Conservation (phyloP, 768 basidiomycete species). For the Macrocybe gigantea region DNA sequence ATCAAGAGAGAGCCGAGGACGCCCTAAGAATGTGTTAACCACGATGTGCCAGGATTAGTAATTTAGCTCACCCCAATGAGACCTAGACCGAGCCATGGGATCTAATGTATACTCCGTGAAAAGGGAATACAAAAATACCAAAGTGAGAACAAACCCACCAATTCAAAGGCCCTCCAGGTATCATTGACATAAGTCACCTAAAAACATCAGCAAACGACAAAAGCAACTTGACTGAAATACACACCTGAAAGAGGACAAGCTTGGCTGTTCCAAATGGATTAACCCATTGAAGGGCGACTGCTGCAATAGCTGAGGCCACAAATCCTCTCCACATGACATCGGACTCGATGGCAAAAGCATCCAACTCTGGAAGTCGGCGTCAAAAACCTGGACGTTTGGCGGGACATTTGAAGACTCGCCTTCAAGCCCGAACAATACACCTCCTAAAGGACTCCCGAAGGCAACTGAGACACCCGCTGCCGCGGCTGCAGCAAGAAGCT, state of each 20-base stretch:
- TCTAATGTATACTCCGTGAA: constrained; percentile 27
- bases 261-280: constrained; percentile 86
- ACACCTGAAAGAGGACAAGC: constrained; percentile 72
- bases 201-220: background rate
- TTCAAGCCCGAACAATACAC: constrained; percentile 82
- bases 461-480: constrained; percentile 86
- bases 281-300: constrained; percentile 76
- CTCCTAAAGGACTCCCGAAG: constrained; percentile 83
- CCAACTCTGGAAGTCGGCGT: constrained; percentile 39
- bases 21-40: constrained; percentile 36
- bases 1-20: constrained; percentile 61
- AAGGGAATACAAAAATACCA: too few relatives aligned
- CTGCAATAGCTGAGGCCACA: constrained; percentile 83
- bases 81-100: constrained; percentile 65
- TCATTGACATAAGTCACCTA: constrained; percentile 55
- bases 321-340: constrained; percentile 87
- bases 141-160: constrained; percentile 33
- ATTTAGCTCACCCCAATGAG: constrained; percentile 47
- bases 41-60: background rate
- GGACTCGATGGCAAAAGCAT: constrained; percentile 63
- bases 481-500: constrained; percentile 76
- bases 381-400: background rate
- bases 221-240: constrained; percentile 1
- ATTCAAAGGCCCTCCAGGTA: constrained; percentile 68
- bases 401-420: constrained; percentile 21